These are phyloP conservation scores for Exophiala phaeomuriformis DNA, from an alignment of 2,329 filamentous ascomycete species.

Conservation along the genomic window DNA sequence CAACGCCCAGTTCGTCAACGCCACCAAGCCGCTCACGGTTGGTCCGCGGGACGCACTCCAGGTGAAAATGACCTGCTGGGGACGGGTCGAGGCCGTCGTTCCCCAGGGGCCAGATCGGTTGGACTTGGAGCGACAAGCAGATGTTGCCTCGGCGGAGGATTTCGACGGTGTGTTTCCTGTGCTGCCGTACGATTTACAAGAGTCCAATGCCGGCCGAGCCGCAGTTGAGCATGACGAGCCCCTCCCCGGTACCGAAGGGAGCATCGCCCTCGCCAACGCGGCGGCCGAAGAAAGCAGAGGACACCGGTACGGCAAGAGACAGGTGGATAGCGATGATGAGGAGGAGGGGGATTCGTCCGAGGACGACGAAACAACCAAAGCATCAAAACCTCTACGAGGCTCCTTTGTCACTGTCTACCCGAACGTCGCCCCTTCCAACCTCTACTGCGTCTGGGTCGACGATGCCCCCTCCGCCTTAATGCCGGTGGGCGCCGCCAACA, in stretches of 20 bases:
- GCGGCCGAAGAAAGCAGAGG: neutral
- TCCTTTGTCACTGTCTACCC: constrained; percentile 19
- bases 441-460: constrained; percentile 19
- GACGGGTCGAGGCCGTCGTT: constrained; percentile 19
- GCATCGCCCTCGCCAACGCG: neutral
- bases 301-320: neutral
- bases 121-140: constrained; percentile 30
- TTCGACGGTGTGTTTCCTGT: constrained; percentile 8
- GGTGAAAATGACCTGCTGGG: constrained; percentile 25
- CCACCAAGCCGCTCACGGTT: neutral
- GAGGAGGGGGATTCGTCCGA: neutral
- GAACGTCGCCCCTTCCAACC: constrained; percentile 11
- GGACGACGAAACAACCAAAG: neutral
- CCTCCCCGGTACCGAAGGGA: constrained; percentile 16
- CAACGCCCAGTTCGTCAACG: constrained; percentile 7
- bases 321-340: neutral
- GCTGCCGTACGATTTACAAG: constrained; percentile 12
- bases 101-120: constrained; percentile 3
- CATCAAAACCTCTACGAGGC: constrained; percentile 4
- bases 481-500: neutral
- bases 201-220: constrained; percentile 3
- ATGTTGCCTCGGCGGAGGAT: constrained; percentile 5
- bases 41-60: neutral
- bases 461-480: neutral
- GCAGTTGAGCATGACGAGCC: neutral